Percentiles rank a stretch among this genome's conserved stretches.
Conservation (phyloP, 2,329 filamentous ascomycete genomes). For the Byssochlamys sp. region DNA sequence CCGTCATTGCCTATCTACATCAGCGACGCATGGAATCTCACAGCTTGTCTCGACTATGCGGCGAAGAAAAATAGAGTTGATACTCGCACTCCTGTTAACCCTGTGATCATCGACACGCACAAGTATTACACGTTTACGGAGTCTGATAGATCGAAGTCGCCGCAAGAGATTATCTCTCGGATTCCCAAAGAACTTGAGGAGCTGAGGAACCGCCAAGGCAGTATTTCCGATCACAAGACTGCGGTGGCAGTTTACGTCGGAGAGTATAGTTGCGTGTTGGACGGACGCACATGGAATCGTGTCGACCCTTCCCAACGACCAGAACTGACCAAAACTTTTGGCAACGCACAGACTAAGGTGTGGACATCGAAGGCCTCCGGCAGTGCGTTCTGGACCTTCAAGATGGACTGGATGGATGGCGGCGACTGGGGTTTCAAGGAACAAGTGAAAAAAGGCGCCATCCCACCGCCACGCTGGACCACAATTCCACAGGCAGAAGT, state of each 20-base stretch:
- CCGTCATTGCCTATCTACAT: constrained; percentile 46
- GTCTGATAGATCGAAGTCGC: constrained; percentile 41
- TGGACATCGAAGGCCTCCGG: constrained; percentile 45
- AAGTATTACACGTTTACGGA: constrained; percentile 52
- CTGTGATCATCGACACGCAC: constrained; percentile 50
- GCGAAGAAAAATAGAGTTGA: constrained; percentile 30
- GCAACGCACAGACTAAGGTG: constrained; percentile 36
- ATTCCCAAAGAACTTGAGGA: constrained; percentile 36
- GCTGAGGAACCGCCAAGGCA: constrained; percentile 40
- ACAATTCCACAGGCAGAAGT: constrained; percentile 30
- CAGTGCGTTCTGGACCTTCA: constrained; percentile 52
- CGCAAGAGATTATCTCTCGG: constrained; percentile 43
- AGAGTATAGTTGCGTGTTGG: constrained; percentile 51
- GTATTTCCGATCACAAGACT: constrained; percentile 38
- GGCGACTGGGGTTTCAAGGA: constrained; percentile 52
- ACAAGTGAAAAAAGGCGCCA: constrained; percentile 39
- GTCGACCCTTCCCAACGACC: constrained; percentile 31
- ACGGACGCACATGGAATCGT: constrained; percentile 43
- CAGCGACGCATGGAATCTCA: constrained; percentile 49
- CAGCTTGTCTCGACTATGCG: constrained; percentile 37
- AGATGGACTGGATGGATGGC: constrained; percentile 54
- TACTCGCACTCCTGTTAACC: constrained; percentile 20
- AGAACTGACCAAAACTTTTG: constrained; percentile 32
- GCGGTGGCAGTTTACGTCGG: constrained; percentile 46
- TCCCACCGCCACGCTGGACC: constrained; percentile 33